Conservation (phyloP, 2,329 filamentous ascomycete genomes). For the Ophiostoma himal-ulmi region DNA sequence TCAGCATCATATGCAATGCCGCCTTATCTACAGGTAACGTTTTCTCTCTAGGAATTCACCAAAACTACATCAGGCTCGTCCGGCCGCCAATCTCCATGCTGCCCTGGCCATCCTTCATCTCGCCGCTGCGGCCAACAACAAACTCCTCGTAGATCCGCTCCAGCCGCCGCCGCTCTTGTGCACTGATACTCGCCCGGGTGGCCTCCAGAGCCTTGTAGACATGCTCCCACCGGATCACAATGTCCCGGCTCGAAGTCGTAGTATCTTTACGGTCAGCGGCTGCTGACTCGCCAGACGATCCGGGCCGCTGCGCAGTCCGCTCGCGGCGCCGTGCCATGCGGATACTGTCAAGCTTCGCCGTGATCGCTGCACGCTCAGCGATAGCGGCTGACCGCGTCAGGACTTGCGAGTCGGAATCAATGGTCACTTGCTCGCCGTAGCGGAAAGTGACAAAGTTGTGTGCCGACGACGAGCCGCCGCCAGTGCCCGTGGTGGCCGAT, state of each 20-base stretch:
- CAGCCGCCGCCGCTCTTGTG: slow-evolving; percentile 67
- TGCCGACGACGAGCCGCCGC: slow-evolving; percentile 27
- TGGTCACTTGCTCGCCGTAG: slow-evolving; percentile 55
- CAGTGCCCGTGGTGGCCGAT: not conserved
- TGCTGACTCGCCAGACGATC: slow-evolving; percentile 25
- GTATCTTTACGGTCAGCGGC: slow-evolving; percentile 10
- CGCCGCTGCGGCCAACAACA: slow-evolving; percentile 83
- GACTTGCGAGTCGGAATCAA: slow-evolving; percentile 35
- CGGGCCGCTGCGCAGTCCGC: slow-evolving; percentile 35
- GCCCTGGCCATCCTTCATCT: slow-evolving; percentile 90
- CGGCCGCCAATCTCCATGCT: slow-evolving; percentile 87
- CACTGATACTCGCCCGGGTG: slow-evolving; percentile 77
- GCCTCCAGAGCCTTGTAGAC: slow-evolving; percentile 68
- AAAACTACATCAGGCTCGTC: slow-evolving; percentile 76
- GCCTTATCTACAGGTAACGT: not conserved
- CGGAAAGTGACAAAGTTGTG: slow-evolving; percentile 75
- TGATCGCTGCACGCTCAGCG: slow-evolving; percentile 72
- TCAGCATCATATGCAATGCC: not conserved
- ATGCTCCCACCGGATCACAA: slow-evolving; percentile 79
- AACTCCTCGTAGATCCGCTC: slow-evolving; percentile 87
- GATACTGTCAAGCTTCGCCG: slow-evolving; percentile 74
- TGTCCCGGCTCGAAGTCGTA: slow-evolving; percentile 45
- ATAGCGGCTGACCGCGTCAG: slow-evolving; percentile 49
- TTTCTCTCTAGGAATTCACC: not conserved
- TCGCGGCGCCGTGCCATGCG: slow-evolving; percentile 63